Evolutionary conservation across 169 alveolate genomes (phyloP).

Genomic region (Babesia bovis): DNA sequence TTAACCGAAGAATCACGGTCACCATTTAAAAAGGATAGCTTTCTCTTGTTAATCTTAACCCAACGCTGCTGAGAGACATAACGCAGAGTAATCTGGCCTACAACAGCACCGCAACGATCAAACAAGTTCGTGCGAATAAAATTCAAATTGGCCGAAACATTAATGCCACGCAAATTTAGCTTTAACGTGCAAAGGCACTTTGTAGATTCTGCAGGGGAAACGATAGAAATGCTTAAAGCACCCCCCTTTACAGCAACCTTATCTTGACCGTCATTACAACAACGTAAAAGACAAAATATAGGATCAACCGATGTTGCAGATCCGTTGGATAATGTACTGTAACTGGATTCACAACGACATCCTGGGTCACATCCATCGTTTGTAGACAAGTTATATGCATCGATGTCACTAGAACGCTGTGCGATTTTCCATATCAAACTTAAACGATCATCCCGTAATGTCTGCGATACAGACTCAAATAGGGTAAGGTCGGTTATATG

Average conservation of each 20-base stretch:
- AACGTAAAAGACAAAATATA: conserved; percentile 17
- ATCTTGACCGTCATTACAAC: neutral
- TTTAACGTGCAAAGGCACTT: conserved; percentile 13
- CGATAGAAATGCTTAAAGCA: conserved; percentile 11
- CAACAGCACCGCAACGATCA: conserved; percentile 9
- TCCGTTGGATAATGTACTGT: neutral
- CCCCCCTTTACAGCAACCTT: conserved; percentile 2
- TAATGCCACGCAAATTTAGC: neutral
- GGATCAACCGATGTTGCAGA: conserved; percentile 39
- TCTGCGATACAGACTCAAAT: neutral
- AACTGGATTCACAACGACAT: neutral
- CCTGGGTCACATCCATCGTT: neutral
- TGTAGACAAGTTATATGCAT: neutral
- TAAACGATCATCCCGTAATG: neutral
- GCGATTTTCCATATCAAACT: conserved; percentile 28
- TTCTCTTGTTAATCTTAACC: conserved; percentile 37
- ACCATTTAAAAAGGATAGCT: conserved; percentile 13
- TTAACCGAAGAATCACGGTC: neutral
- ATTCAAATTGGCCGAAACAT: conserved; percentile 18
- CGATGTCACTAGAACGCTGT: neutral
- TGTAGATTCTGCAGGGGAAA: neutral
- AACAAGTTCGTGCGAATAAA: neutral
- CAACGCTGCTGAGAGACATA: conserved; percentile 67
- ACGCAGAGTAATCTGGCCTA: conserved; percentile 33
- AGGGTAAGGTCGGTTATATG: conserved; percentile 40